Conservation (phyloP, 192 early-diverging fungal species). For the Entomortierella beljakovae region DNA sequence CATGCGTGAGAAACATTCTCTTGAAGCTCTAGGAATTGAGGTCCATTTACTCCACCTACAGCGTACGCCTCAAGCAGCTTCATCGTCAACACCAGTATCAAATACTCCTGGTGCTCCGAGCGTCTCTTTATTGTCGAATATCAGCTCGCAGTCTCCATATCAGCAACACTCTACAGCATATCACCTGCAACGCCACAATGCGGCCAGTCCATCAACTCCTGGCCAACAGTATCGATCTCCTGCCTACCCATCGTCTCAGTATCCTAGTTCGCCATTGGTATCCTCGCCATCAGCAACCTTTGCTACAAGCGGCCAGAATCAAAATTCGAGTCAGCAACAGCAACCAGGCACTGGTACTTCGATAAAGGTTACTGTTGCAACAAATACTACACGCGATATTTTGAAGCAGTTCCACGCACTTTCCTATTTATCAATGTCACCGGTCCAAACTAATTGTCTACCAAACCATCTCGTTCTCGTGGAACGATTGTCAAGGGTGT, state of each 20-base stretch:
- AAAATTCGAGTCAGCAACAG: background rate
- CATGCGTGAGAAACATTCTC: conserved; percentile 56
- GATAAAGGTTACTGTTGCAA: conserved; percentile 31
- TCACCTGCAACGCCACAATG: conserved; percentile 14
- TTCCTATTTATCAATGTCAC: conserved; percentile 59
- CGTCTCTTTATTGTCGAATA: conserved; percentile 1
- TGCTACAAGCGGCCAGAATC: background rate
- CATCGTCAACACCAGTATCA: background rate
- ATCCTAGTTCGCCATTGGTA: conserved; percentile 21
- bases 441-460: conserved; percentile 58
- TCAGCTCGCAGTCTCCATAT: conserved; percentile 2
- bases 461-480: conserved; percentile 61
- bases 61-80: conserved; percentile 3
- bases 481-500: conserved; percentile 59
- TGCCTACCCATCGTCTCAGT: background rate
- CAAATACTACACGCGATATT: conserved; percentile 59
- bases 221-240: background rate
- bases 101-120: background rate
- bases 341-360: background rate
- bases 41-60: conserved; percentile 51
- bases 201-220: conserved; percentile 14
- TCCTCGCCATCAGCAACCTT: conserved; percentile 12
- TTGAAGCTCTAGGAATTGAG: conserved; percentile 58
- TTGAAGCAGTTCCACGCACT: conserved; percentile 63
- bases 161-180: conserved; percentile 27